Conservation (phyloP, 2,329 filamentous ascomycete species). For the Xylaria sp. region DNA sequence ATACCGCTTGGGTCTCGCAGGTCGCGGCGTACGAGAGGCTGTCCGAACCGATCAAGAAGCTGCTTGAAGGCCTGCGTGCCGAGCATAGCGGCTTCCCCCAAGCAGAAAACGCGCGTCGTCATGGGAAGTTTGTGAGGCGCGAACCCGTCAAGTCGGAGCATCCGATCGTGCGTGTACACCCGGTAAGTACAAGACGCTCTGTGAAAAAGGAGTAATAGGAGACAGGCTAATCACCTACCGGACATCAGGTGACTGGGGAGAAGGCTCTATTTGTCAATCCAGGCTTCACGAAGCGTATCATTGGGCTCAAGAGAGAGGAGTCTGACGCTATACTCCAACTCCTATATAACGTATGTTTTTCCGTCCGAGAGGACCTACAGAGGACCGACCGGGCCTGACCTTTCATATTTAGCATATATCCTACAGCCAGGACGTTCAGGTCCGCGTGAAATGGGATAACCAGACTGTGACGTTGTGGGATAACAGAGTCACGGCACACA, state of each 20-base stretch:
- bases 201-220: not conserved
- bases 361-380: not conserved
- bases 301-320: constrained; percentile 71
- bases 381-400: not conserved
- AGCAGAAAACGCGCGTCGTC: constrained; percentile 43
- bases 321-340: constrained; percentile 72
- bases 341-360: constrained; percentile 54
- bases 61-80: constrained; percentile 46
- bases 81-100: constrained; percentile 48
- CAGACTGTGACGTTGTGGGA: constrained; percentile 73
- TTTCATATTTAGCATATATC: constrained; percentile 47
- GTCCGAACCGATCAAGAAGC: constrained; percentile 44
- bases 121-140: constrained; percentile 53
- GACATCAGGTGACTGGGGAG: constrained; percentile 60
- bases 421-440: constrained; percentile 69
- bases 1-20: constrained; percentile 47
- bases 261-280: constrained; percentile 72
- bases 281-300: constrained; percentile 55
- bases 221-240: not conserved
- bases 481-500: constrained; percentile 59
- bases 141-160: constrained; percentile 70
- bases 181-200: constrained; percentile 41
- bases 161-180: constrained; percentile 71
- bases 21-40: constrained; percentile 46
- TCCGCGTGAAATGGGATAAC: constrained; percentile 67